Base-by-base conservation (phyloP, 2,329 filamentous ascomycete genomes). In the Aspergillus flavus region DNA sequence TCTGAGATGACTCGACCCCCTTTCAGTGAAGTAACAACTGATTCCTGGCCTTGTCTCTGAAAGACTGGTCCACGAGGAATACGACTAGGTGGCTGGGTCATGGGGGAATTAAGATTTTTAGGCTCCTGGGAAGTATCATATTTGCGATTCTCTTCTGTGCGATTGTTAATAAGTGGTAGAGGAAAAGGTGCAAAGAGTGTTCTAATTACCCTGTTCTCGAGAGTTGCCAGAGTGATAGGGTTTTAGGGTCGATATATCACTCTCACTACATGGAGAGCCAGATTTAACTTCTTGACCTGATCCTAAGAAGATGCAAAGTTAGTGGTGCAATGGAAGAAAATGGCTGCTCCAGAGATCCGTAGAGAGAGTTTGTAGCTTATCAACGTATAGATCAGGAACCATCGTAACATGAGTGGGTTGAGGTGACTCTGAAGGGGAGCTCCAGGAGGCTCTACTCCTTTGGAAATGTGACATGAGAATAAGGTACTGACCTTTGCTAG, bases 1-100 rank as follows among this genome's bases (percentile, higher is more conserved):
- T 66, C 68, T n/a, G 58, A 41, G 12, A 43, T 59, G 32, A 32
- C 11, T 41, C 41, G 30, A 6, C 36, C n/a, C 21, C 63, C 63
- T 64, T 67, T 73, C n/a, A 59, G 57, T 52, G 62, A 45, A 32
- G 61, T 60, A n/a, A 61, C 23, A 23, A 19, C 39, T 7, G 32
- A 39, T 23, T 19, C 41, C 46, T 61, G 55, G 9, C 21, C 39
- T 10, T 53, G 55, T 41, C 58, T 64, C 41, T 53, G 59, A 28
- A 16, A 16, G 21, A 48, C 45, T 58, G 41, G 14, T 6, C 28
- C 57, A 4, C 59, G 59, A 50, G 60, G 62, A 21, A 64, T 61
- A 28, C 57, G 60, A 34, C 53, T 36, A n/a, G 11, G 21, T 9
- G 32, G 46, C 32, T 52, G 28, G 7, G 48, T 4, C 5, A 48